Percentiles rank a stretch among this genome's conserved stretches.
Conservation (phyloP, 495 filamentous ascomycete genomes). For the Glarea lozoyensis region DNA sequence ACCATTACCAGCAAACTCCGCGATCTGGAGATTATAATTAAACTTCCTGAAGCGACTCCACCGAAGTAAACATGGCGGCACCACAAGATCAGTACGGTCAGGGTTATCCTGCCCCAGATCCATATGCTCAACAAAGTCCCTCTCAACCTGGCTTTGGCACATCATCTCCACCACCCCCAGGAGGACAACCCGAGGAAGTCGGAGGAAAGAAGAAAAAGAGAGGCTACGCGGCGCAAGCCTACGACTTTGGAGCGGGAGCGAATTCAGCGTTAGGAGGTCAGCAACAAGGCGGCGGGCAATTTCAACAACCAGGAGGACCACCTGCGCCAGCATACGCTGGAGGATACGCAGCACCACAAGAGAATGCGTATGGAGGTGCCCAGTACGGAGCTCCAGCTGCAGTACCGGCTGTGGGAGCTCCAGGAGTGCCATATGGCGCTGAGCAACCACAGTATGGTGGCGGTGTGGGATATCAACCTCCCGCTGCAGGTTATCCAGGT, state of each 20-base stretch:
- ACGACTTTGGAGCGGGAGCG: slow-evolving; percentile 82
- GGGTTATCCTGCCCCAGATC: slow-evolving; percentile 44
- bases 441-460: slow-evolving; percentile 27
- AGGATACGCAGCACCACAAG: slow-evolving; percentile 15
- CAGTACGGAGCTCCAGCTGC: slow-evolving; percentile 46
- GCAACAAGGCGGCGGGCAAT: slow-evolving; percentile 34
- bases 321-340: too few relatives aligned
- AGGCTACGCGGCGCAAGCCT: slow-evolving; percentile 87
- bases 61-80: slow-evolving; percentile 35
- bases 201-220: slow-evolving; percentile 72
- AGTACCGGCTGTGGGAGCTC: slow-evolving; percentile 15
- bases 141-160: slow-evolving; percentile 24
- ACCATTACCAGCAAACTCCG: slow-evolving; percentile 1
- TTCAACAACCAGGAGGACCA: slow-evolving; percentile 17
- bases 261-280: slow-evolving; percentile 67
- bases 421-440: slow-evolving; percentile 20
- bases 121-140: slow-evolving; percentile 32
- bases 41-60: slow-evolving; percentile 5
- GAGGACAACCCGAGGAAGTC: slow-evolving; percentile 34
- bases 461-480: slow-evolving; percentile 55
- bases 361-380: slow-evolving; percentile 45
- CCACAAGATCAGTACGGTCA: slow-evolving; percentile 54
- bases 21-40: neutral
- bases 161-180: slow-evolving; percentile 30
- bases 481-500: slow-evolving; percentile 54